Percentiles rank a stretch among this genome's conserved stretches.
Evolutionary conservation across 2,329 filamentous ascomycete genomes (phyloP).

Genomic region (Cyphellophora attinorum): DNA sequence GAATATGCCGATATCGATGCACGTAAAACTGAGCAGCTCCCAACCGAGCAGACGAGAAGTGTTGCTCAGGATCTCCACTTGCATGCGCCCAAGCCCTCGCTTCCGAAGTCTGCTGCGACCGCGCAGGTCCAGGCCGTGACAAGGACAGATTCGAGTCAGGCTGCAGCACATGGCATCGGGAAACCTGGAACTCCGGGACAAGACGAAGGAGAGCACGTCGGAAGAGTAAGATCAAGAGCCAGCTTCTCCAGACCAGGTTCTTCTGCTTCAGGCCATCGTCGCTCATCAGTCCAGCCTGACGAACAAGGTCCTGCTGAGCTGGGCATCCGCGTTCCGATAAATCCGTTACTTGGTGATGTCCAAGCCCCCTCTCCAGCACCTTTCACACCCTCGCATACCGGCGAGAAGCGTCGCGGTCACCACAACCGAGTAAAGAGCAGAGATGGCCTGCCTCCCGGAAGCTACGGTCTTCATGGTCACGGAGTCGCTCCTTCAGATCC

Average conservation of each 20-base stretch:
- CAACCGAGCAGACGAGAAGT: conserved; percentile 65
- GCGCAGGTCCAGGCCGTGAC: conserved; percentile 76
- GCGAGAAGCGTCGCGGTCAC: conserved; percentile 35
- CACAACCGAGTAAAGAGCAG: conserved; percentile 66
- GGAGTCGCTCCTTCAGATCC: conserved; percentile 66
- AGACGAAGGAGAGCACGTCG: conserved; percentile 38
- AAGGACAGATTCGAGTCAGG: conserved; percentile 79
- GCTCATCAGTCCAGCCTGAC: conserved; percentile 50
- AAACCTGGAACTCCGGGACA: conserved; percentile 40
- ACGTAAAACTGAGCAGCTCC: conserved; percentile 19
- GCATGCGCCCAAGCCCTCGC: conserved; percentile 78
- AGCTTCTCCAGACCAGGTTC: conserved; percentile 46
- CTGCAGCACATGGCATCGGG: conserved; percentile 75
- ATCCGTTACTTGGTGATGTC: conserved; percentile 83
- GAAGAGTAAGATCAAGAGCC: conserved; percentile 51
- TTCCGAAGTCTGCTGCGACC: conserved; percentile 72
- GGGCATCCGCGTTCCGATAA: conserved; percentile 87
- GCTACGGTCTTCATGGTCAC: conserved; percentile 88
- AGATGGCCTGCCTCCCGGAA: conserved; percentile 70
- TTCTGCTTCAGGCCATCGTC: conserved; percentile 34
- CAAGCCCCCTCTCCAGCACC: conserved; percentile 83
- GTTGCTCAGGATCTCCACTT: conserved; percentile 74
- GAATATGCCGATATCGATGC: conserved; percentile 64
- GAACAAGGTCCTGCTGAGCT: conserved; percentile 88
- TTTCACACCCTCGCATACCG: conserved; percentile 19